A percentile compares a stretch with the other conserved stretches of the same genome.
phyloP scores from a whole-genome alignment of 2,329 filamentous ascomycete species.

The Alternaria arborescens region DNA sequence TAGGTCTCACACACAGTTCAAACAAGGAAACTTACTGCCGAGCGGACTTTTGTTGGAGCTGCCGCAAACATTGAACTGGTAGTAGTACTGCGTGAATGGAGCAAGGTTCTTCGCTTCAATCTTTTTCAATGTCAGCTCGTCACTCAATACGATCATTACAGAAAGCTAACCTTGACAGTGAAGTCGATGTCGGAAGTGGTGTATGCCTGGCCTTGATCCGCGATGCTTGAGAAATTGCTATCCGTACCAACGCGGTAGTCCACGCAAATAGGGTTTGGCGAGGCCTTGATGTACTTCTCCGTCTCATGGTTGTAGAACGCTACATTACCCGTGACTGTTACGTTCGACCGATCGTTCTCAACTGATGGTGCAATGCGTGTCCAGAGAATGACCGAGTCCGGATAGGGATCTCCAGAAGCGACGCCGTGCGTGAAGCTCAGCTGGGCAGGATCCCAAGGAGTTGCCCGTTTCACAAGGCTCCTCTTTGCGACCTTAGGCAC shows the following conservation, averaged over 20 bases:
- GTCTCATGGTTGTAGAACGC: slow-evolving; percentile 63
- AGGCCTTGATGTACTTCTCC: slow-evolving; percentile 62
- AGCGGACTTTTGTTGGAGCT: slow-evolving; percentile 68
- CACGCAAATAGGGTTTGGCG: slow-evolving; percentile 71
- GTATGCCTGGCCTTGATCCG: slow-evolving; percentile 68
- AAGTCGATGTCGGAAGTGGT: slow-evolving; percentile 79
- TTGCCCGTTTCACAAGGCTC: slow-evolving; percentile 39
- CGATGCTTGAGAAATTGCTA: slow-evolving; percentile 57
- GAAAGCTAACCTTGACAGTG: slow-evolving; percentile 68
- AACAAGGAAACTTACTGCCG: slow-evolving; percentile 51
- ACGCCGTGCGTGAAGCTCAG: slow-evolving; percentile 57
- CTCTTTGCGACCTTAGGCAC: slow-evolving; percentile 67
- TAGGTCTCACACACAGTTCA: rapidly evolving
- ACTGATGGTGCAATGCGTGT: slow-evolving; percentile 49
- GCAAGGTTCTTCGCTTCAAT: slow-evolving; percentile 70
- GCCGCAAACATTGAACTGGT: slow-evolving; percentile 74
- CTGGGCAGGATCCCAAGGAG: slow-evolving; percentile 50
- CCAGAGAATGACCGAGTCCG: slow-evolving; percentile 51
- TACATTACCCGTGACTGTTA: slow-evolving; percentile 64
- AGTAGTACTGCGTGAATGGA: slow-evolving; percentile 73
- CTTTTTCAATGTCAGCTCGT: slow-evolving; percentile 47
- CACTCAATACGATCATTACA: background rate
- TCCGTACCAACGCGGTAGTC: slow-evolving; percentile 68
- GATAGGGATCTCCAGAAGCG: slow-evolving; percentile 57
- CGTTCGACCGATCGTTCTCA: slow-evolving; percentile 53